phyloP scores from a whole-genome alignment of 2,329 filamentous ascomycete species.

The Leptographium lundbergii region DNA sequence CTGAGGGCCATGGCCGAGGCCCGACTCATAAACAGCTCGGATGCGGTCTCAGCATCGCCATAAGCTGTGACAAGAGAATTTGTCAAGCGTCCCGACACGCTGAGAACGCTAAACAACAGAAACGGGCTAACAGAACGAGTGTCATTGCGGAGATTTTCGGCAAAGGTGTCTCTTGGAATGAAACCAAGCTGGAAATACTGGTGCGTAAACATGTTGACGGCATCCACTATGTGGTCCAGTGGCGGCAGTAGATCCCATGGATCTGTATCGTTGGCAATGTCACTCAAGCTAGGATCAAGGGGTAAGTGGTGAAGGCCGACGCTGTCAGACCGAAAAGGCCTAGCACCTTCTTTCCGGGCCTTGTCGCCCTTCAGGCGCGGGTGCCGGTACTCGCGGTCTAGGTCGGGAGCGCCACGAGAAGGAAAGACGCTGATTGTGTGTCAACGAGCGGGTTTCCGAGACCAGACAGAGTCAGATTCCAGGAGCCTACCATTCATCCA shows the following conservation, averaged over 20 bases:
- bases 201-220: conserved; percentile 37
- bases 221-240: conserved; percentile 36
- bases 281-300: background rate
- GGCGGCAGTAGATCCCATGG: conserved; percentile 39
- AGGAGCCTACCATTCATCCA: conserved; percentile 34
- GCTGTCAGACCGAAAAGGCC: background rate
- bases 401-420: conserved; percentile 37
- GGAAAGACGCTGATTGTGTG: conserved; percentile 32
- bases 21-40: conserved; percentile 39
- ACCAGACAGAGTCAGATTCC: background rate
- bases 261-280: conserved; percentile 16
- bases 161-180: conserved; percentile 40
- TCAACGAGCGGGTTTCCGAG: background rate
- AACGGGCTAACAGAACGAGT: conserved; percentile 39
- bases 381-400: conserved; percentile 43
- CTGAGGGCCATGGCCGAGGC: conserved; percentile 32
- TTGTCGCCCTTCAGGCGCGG: conserved; percentile 38
- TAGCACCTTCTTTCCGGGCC: conserved; percentile 19
- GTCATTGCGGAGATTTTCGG: conserved; percentile 31
- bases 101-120: conserved; percentile 40
- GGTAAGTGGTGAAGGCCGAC: too few species aligned
- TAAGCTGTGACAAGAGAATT: conserved; percentile 33
- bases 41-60: conserved; percentile 36
- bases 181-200: conserved; percentile 49
- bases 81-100: conserved; percentile 43